Evolutionary conservation across 2,329 filamentous ascomycete genomes (phyloP).

Genomic region (Ophiostoma ulmi): DNA sequence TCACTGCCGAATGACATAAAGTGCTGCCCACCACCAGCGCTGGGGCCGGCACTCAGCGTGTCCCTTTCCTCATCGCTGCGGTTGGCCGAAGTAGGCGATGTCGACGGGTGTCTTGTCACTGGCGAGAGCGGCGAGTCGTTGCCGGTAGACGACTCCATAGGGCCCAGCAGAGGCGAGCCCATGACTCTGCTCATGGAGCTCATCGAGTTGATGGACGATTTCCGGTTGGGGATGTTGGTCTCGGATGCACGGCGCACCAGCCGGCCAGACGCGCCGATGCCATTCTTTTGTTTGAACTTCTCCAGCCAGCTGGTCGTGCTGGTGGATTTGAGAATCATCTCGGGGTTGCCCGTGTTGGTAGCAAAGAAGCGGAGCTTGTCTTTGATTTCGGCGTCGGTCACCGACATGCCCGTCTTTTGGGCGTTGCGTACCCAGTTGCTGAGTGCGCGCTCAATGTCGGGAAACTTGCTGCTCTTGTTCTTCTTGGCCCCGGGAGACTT

Average conservation of each 20-base stretch:
- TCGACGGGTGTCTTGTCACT: conserved; percentile 53
- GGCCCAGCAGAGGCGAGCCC: conserved; percentile 50
- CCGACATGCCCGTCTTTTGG: conserved; percentile 65
- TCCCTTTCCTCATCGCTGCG: conserved; percentile 67
- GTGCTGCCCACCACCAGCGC: not conserved
- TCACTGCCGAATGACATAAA: conserved; percentile 5
- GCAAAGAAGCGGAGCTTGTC: conserved; percentile 82
- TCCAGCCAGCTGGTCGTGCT: conserved; percentile 79
- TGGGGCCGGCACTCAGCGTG: conserved; percentile 30
- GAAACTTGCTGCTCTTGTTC: conserved; percentile 75
- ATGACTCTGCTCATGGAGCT: conserved; percentile 38
- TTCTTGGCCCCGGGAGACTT: conserved; percentile 70
- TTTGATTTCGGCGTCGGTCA: conserved; percentile 76
- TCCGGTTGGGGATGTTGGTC: conserved; percentile 63
- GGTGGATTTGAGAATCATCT: conserved; percentile 63
- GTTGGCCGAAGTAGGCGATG: conserved; percentile 64
- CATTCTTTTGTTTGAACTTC: conserved; percentile 91
- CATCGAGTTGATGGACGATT: conserved; percentile 29
- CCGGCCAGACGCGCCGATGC: conserved; percentile 40
- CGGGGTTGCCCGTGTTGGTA: conserved; percentile 61
- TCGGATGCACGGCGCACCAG: conserved; percentile 56
- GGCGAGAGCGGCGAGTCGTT: conserved; percentile 71
- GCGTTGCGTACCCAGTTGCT: conserved; percentile 82
- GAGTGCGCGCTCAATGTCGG: conserved; percentile 87
- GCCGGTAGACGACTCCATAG: conserved; percentile 40